Evolutionary conservation across 306 rosid genomes (phyloP).

Genomic region (Cucumis cinereus): DNA sequence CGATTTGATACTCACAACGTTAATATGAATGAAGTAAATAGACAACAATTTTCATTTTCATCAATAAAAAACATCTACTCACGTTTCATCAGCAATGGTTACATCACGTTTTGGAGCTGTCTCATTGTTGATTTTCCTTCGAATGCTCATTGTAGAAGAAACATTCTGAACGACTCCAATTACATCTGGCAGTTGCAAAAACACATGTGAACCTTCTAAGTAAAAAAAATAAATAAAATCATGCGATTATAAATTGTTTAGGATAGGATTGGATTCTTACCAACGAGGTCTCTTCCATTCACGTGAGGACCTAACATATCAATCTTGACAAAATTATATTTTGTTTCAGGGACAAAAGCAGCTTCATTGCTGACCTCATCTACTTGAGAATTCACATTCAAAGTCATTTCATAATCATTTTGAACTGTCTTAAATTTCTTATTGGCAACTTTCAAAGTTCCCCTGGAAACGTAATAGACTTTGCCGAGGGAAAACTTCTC

Average conservation of each 20-base stretch:
- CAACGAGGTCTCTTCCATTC: slow-evolving; percentile 60
- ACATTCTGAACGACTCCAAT: slow-evolving; percentile 81
- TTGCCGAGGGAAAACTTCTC: slow-evolving; percentile 73
- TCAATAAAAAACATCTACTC: not conserved
- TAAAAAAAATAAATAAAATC: not conserved
- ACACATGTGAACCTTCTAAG: not conserved
- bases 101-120: slow-evolving; percentile 79
- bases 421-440: slow-evolving; percentile 76
- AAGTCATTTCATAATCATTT: slow-evolving; percentile 88
- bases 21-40: not conserved
- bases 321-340: slow-evolving; percentile 61
- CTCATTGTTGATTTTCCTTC: slow-evolving; percentile 76
- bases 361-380: slow-evolving; percentile 67
- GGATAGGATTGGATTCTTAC: slow-evolving; percentile 27
- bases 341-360: slow-evolving; percentile 62
- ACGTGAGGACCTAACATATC: slow-evolving; percentile 82
- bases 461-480: slow-evolving; percentile 81
- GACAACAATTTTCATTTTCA: not conserved
- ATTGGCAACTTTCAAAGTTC: slow-evolving; percentile 72
- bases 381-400: slow-evolving; percentile 83
- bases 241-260: not conserved
- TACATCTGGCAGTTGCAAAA: slow-evolving; percentile 39
- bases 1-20: not conserved
- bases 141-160: slow-evolving; percentile 74
- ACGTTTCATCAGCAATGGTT: slow-evolving; percentile 90